A percentile compares a stretch with the other conserved stretches of the same genome.
phyloP scores from a whole-genome alignment of 768 basidiomycete genomes.

The Lentinula sp. region DNA sequence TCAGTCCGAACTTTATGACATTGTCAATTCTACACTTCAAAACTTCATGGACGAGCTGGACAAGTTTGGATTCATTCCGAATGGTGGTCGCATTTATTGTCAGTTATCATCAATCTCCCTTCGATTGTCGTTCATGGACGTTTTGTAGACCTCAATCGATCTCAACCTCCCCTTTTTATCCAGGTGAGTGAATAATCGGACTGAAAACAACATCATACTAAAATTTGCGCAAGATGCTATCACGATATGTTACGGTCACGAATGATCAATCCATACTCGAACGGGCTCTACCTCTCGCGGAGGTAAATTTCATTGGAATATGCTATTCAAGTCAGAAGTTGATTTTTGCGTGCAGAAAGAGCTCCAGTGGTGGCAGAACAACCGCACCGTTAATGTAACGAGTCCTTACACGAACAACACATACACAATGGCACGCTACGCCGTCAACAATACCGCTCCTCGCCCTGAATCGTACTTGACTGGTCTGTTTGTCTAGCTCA shows the following conservation, averaged over 20 bases:
- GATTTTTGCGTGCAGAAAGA: slow-evolving; percentile 46
- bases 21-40: slow-evolving; percentile 73
- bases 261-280: slow-evolving; percentile 70
- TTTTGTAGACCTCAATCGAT: slow-evolving; percentile 68
- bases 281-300: slow-evolving; percentile 80
- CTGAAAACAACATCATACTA: neutral
- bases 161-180: slow-evolving; percentile 89
- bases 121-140: neutral
- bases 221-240: slow-evolving; percentile 59
- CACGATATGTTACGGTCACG: slow-evolving; percentile 69
- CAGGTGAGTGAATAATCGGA: slow-evolving; percentile 37
- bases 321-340: neutral
- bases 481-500: slow-evolving; percentile 27
- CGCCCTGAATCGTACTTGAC: slow-evolving; percentile 79
- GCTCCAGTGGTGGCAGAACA: slow-evolving; percentile 74
- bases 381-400: slow-evolving; percentile 62
- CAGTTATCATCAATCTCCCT: neutral
- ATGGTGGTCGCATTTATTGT: slow-evolving; percentile 92
- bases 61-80: slow-evolving; percentile 84
- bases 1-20: slow-evolving; percentile 64
- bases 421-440: slow-evolving; percentile 64
- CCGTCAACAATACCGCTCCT: slow-evolving; percentile 79
- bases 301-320: slow-evolving; percentile 32
- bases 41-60: slow-evolving; percentile 96
- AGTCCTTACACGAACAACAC: slow-evolving; percentile 68